phyloP scores from a whole-genome alignment of 495 filamentous ascomycete genomes.

The Glutinoglossum americanum region DNA sequence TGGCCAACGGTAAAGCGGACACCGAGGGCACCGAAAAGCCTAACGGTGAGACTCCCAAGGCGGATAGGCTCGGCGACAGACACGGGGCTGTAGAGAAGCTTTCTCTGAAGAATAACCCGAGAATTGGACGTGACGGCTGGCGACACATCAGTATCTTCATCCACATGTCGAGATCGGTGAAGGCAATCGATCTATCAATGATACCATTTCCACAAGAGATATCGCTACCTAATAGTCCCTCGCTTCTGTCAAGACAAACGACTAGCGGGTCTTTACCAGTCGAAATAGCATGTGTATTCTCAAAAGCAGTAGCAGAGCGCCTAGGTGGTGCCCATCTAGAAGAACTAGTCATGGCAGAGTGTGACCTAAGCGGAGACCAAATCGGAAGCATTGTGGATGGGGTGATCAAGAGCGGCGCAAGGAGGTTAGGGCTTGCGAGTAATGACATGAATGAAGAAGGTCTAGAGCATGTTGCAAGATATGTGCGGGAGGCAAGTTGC shows the following conservation, averaged over 20 bases:
- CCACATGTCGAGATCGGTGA: constrained; percentile 69
- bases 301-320: constrained; percentile 53
- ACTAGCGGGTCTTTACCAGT: constrained; percentile 7
- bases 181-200: constrained; percentile 66
- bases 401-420: constrained; percentile 46
- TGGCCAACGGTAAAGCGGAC: constrained; percentile 1
- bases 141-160: constrained; percentile 76
- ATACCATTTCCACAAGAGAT: constrained; percentile 48
- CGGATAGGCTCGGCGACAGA: constrained; percentile 15
- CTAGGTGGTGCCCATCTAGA: constrained; percentile 56
- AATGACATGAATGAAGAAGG: constrained; percentile 55
- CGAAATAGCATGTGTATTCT: constrained; percentile 38
- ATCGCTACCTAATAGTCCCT: constrained; percentile 6
- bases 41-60: constrained; percentile 4
- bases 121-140: constrained; percentile 75
- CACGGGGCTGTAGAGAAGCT: constrained; percentile 67
- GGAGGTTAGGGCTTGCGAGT: constrained; percentile 59
- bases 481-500: constrained; percentile 50
- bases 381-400: constrained; percentile 57
- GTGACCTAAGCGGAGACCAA: constrained; percentile 44
- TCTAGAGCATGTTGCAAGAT: constrained; percentile 51
- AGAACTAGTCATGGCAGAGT: constrained; percentile 65
- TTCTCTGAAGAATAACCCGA: constrained; percentile 71
- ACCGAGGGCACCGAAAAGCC: background rate
- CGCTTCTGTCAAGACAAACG: constrained; percentile 5